These are phyloP conservation scores for Aspergillus pseudoviridinutans DNA, from an alignment of 2,329 filamentous ascomycete genomes.

Conservation along the genomic window DNA sequence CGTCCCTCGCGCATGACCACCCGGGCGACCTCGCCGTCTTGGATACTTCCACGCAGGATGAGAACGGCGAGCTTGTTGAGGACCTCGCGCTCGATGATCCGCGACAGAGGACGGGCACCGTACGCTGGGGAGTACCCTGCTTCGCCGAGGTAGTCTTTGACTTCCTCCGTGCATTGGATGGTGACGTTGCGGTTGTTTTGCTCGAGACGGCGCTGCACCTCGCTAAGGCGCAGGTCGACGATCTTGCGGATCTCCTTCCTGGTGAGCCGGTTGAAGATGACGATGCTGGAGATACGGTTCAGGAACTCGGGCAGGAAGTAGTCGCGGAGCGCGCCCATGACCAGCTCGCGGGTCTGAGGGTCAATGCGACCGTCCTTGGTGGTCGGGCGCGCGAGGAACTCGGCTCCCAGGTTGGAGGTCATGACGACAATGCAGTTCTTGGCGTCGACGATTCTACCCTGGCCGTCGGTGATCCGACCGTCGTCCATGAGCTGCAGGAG, in stretches of 20 bases:
- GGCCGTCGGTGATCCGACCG: slow-evolving; percentile 95
- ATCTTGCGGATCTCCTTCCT: slow-evolving; percentile 88
- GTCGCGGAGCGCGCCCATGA: slow-evolving; percentile 85
- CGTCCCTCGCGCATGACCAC: slow-evolving; percentile 77
- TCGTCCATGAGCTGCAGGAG: slow-evolving; percentile 99
- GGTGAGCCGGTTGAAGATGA: slow-evolving; percentile 97
- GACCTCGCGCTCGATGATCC: slow-evolving; percentile 95
- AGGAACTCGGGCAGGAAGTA: slow-evolving; percentile 99
- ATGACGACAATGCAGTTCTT: slow-evolving; percentile 99
- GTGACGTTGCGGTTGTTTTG: slow-evolving; percentile 78
- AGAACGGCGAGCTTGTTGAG: slow-evolving; percentile 89
- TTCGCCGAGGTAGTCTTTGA: slow-evolving; percentile 87
- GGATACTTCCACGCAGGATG: slow-evolving; percentile 78
- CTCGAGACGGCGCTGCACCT: slow-evolving; percentile 88
- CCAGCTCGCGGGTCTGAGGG: slow-evolving; percentile 75
- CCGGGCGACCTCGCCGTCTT: slow-evolving; percentile 76
- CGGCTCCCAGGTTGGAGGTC: slow-evolving; percentile 95
- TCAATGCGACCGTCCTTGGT: slow-evolving; percentile 82
- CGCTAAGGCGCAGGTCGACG: slow-evolving; percentile 79
- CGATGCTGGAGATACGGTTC: slow-evolving; percentile 91
- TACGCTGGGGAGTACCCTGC: slow-evolving; percentile 95
- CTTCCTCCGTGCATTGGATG: slow-evolving; percentile 79
- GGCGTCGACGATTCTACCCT: slow-evolving; percentile 90
- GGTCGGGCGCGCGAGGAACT: slow-evolving; percentile 79
- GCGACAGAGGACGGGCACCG: slow-evolving; percentile 79